Percentiles rank a stretch among this genome's conserved stretches.
Evolutionary conservation across 169 alveolate species (phyloP).

Genomic region (Plasmodium reichenowi): DNA sequence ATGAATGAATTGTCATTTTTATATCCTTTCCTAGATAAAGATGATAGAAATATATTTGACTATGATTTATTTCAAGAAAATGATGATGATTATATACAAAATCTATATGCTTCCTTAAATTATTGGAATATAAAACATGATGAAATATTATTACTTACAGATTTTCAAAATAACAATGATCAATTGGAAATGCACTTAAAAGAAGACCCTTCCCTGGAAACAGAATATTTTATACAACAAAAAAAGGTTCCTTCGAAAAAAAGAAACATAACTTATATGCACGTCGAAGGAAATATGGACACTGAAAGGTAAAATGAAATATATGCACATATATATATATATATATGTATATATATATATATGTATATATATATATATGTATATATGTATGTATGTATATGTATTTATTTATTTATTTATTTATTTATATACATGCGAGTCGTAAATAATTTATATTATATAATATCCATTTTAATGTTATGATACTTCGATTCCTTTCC

Average conservation of each 20-base stretch:
- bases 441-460: too few relatives aligned
- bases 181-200: constrained; percentile 64
- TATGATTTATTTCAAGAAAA: constrained; percentile 61
- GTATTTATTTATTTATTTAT: background rate
- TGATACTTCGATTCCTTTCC: too few relatives aligned
- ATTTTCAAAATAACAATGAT: constrained; percentile 57
- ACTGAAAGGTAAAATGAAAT: constrained; percentile 3
- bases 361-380: too few relatives aligned
- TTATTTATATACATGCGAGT: background rate
- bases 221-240: constrained; percentile 20
- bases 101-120: constrained; percentile 22
- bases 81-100: constrained; percentile 53
- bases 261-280: constrained; percentile 15
- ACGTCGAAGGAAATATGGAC: background rate
- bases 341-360: too few relatives aligned
- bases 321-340: background rate
- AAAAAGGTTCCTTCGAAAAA: constrained; percentile 23
- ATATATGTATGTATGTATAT: too few relatives aligned
- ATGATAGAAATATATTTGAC: constrained; percentile 70
- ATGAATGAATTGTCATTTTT: constrained; percentile 51
- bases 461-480: too few relatives aligned
- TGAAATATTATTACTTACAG: constrained; percentile 58
- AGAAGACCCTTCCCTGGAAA: constrained; percentile 40
- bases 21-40: constrained; percentile 64
- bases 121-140: constrained; percentile 65